Evolutionary conservation across 2,329 filamentous ascomycete species (phyloP).

Genomic region (Cytospora piceicola): DNA sequence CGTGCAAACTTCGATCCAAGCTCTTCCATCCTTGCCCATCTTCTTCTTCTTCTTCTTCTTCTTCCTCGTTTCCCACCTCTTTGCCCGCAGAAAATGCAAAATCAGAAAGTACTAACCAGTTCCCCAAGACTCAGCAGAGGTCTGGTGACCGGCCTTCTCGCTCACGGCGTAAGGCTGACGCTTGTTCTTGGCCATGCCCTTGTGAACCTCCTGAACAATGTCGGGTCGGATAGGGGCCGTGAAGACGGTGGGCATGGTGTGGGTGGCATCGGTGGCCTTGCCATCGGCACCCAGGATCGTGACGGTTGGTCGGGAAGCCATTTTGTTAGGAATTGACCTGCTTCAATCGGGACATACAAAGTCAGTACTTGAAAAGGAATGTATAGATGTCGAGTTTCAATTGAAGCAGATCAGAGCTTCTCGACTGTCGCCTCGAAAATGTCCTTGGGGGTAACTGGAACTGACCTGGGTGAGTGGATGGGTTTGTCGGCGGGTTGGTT

Average conservation of each 20-base stretch:
- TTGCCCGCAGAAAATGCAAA: slow-evolving; percentile 2
- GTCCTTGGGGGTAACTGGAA: neutral
- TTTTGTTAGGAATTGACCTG: slow-evolving; percentile 52
- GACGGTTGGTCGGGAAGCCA: slow-evolving; percentile 97
- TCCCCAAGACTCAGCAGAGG: slow-evolving; percentile 99
- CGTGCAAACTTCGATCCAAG: neutral
- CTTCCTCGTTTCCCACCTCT: neutral
- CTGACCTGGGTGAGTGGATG: slow-evolving; percentile 22
- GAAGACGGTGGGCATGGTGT: slow-evolving; percentile 97
- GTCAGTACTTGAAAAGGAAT: slow-evolving; percentile 22
- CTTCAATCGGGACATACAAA: slow-evolving; percentile 12
- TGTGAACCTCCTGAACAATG: slow-evolving; percentile 99
- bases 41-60: too few relatives aligned
- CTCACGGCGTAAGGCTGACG: slow-evolving; percentile 99
- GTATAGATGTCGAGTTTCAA: neutral
- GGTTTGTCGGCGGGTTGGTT: slow-evolving; percentile 26
- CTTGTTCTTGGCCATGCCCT: slow-evolving; percentile 99
- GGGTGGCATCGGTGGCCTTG: slow-evolving; percentile 83
- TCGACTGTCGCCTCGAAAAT: neutral
- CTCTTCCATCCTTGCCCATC: neutral
- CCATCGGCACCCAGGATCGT: slow-evolving; percentile 97
- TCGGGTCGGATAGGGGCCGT: slow-evolving; percentile 95
- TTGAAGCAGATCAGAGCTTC: neutral
- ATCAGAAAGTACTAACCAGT: slow-evolving; percentile 71
- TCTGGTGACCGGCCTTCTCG: slow-evolving; percentile 99